phyloP scores from a whole-genome alignment of 2,329 filamentous ascomycete species.

The Gnomoniopsis smithogilvyi region DNA sequence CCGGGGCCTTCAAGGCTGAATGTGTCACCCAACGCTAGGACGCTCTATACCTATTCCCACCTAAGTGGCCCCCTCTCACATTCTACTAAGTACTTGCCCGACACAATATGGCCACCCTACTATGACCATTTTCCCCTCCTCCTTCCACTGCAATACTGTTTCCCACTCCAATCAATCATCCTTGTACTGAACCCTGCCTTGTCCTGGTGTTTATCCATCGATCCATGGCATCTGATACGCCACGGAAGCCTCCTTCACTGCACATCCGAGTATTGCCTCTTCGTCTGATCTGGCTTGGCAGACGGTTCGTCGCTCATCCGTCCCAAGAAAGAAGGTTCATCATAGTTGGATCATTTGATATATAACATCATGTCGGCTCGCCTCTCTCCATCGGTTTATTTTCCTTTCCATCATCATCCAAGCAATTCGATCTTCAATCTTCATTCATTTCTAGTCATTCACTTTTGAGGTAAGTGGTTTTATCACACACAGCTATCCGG shows the following conservation, averaged over 20 bases:
- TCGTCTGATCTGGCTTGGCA: constrained; percentile 29
- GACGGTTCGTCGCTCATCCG: constrained; percentile 20
- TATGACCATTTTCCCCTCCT: not conserved
- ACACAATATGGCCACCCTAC: too few relatives aligned
- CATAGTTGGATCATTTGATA: constrained; percentile 20
- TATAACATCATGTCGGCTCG: constrained; percentile 35
- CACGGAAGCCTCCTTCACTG: constrained; percentile 35
- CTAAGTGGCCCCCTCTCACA: too few relatives aligned
- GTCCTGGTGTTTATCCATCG: constrained; percentile 27
- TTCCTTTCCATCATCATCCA: constrained; percentile 30
- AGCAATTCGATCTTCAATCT: constrained; percentile 27
- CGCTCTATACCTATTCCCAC: too few relatives aligned
- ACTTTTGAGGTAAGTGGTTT: constrained; percentile 41
- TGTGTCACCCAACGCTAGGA: too few relatives aligned
- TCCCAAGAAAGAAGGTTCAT: constrained; percentile 11
- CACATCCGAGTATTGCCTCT: constrained; percentile 32
- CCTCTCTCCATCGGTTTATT: constrained; percentile 24
- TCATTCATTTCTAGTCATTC: constrained; percentile 41
- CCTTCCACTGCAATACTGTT: not conserved
- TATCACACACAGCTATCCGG: not conserved
- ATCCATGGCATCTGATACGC: constrained; percentile 36
- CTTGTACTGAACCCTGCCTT: constrained; percentile 13
- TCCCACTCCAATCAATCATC: not conserved
- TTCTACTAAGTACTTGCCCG: too few relatives aligned
- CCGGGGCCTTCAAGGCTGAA: too few relatives aligned